phyloP scores from a whole-genome alignment of 83 land plant species.

The Picea abies region DNA sequence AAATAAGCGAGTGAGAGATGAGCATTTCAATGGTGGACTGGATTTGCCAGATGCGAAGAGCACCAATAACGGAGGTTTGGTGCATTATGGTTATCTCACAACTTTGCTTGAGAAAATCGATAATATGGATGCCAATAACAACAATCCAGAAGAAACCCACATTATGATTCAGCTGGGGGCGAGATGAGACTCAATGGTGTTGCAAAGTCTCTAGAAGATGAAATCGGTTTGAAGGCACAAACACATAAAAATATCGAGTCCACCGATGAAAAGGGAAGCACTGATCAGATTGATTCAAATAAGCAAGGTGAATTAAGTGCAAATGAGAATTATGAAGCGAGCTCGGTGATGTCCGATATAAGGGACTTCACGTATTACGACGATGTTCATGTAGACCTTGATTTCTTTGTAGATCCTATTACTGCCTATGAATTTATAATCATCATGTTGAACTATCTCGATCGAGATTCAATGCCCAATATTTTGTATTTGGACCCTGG shows the following conservation, averaged over 20 bases:
- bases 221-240: not conserved
- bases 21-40: not conserved
- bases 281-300: no score
- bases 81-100: not conserved
- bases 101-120: constrained; percentile 1
- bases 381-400: no score
- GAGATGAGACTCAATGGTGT: not conserved
- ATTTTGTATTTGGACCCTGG: no score
- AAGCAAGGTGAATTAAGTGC: no score
- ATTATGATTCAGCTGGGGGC: not conserved
- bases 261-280: not conserved
- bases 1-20: constrained; percentile 8
- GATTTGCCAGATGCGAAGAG: not conserved
- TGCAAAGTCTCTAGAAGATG: not conserved
- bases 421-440: no score
- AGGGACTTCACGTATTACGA: no score
- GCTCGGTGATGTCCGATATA: no score
- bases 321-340: no score
- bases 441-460: no score
- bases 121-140: not conserved
- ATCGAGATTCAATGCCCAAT: no score
- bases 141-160: not conserved
- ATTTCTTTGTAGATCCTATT: no score
- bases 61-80: not conserved
- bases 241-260: not conserved